Evolutionary conservation across 176 grass and related monocot genomes (phyloP).

Genomic region (Lolium multiflorum): DNA sequence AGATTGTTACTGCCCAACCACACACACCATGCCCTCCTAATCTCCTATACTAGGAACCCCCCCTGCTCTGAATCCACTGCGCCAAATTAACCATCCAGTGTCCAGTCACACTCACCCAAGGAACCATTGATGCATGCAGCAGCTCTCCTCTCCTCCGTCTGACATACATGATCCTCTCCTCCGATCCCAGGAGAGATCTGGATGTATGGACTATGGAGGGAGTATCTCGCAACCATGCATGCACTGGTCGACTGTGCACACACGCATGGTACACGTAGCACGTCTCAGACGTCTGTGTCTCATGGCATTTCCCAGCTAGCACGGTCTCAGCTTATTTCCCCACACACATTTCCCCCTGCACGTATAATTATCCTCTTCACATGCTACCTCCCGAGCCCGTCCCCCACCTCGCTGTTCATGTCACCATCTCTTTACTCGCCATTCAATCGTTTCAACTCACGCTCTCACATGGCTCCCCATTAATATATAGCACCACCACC

Average conservation of each 20-base stretch:
- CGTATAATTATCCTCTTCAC: slow-evolving; percentile 62
- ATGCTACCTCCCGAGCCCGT: slow-evolving; percentile 47
- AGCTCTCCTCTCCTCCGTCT: too few species aligned
- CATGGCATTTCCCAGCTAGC: not conserved
- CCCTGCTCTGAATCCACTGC: slow-evolving; percentile 32
- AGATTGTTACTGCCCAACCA: not conserved
- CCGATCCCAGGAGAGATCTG: slow-evolving; percentile 13
- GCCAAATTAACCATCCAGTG: slow-evolving; percentile 12
- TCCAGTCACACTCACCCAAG: slow-evolving; percentile 40
- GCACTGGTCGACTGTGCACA: not conserved
- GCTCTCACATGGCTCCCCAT: slow-evolving; percentile 52
- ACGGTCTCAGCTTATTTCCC: slow-evolving; percentile 16
- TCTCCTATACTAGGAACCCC: too few species aligned
- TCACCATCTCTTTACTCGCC: slow-evolving; percentile 44
- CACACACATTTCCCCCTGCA: not conserved
- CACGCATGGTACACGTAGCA: not conserved
- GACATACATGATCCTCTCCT: slow-evolving; percentile 18
- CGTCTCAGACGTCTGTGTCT: not conserved
- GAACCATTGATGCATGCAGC: slow-evolving; percentile 28
- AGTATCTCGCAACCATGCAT: slow-evolving; percentile 36
- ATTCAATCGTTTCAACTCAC: slow-evolving; percentile 47
- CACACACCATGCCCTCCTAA: not conserved
- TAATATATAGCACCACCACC: slow-evolving; percentile 61
- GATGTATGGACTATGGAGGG: too few species aligned
- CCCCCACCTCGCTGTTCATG: slow-evolving; percentile 32